Evolutionary conservation across 2,329 filamentous ascomycete species (phyloP).

Genomic region (Torrubiella hemipterigena): DNA sequence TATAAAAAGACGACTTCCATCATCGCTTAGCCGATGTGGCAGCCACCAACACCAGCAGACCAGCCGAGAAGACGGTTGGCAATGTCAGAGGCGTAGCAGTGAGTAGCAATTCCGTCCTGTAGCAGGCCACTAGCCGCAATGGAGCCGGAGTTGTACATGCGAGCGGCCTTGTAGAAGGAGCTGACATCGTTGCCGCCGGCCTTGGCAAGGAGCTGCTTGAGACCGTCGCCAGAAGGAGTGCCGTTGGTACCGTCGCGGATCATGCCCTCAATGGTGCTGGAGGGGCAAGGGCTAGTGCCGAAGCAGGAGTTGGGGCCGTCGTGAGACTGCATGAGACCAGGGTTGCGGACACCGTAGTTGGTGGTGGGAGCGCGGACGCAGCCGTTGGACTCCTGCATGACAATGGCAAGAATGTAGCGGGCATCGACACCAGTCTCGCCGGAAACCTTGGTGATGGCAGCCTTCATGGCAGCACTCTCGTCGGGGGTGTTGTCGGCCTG

Average conservation of each 20-base stretch:
- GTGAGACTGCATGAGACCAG: conserved; percentile 28
- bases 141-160: conserved; percentile 37
- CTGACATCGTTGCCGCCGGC: conserved; percentile 16
- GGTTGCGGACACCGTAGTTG: conserved; percentile 26
- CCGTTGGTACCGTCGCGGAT: conserved; percentile 28
- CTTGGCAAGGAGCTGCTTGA: conserved; percentile 23
- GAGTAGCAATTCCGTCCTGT: conserved; percentile 28
- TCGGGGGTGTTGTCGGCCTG: conserved; percentile 10
- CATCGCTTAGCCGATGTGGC: conserved; percentile 1
- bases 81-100: conserved; percentile 38
- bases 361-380: conserved; percentile 28
- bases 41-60: conserved; percentile 2
- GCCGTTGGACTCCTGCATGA: conserved; percentile 31
- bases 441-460: conserved; percentile 19
- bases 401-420: conserved; percentile 29
- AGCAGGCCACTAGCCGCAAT: conserved; percentile 20
- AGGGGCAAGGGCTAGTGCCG: conserved; percentile 15
- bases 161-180: conserved; percentile 31
- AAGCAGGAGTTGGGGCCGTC: conserved; percentile 22
- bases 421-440: conserved; percentile 17
- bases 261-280: conserved; percentile 14
- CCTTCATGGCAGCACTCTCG: conserved; percentile 14
- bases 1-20: too few relatives aligned
- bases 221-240: conserved; percentile 26
- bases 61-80: conserved; percentile 15